Base-by-base conservation (phyloP, 2,329 filamentous ascomycete genomes). In the Mycogone perniciosa region DNA sequence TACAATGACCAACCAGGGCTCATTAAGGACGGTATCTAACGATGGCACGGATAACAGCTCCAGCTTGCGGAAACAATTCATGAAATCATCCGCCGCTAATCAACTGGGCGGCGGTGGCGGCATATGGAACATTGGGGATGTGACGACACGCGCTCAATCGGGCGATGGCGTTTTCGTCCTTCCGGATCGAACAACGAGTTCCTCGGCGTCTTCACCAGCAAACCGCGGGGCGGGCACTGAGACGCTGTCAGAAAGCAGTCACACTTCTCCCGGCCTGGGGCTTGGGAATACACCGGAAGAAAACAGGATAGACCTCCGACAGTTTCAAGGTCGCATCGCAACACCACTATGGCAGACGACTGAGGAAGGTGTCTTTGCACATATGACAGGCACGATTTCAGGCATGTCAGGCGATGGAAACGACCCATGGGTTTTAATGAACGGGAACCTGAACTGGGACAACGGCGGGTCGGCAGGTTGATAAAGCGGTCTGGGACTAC, bases 241-340 rank as follows among this genome's bases (percentile, higher is more conserved):
- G 31, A 57, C 58, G 4, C 41, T 54, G 10, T 62, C 64, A 4
- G 56, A 54, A 10, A 66, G 65, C 53, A 65, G 59, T 31, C 60
- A 67, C 34, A 62, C 64, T 7, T 67, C 66, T 5, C 62, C 64
- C 1, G 54, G 60, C 30, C 47, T 56, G 9, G 27, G 66, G 61
- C 62, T 67, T n/a, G 66, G 66, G n/a, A 69, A 66, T 55, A 67
- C 62, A 9, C 57, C 56, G 5, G 67, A 69, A 48, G 67, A 70
- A 49, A 69, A 69, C 35, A 58, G 63, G 13, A 56, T 69, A 26
- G 65, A 69, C 34, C 47, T 68, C 30, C 58, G 66, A 29, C 53
- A 60, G 5, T 64, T 69, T 8, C 66, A 68, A 48, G 66, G 61
- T 4, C 64, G 65, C 4, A 58, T 64, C 4, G 42, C 57, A 10